phyloP scores from a whole-genome alignment of 768 basidiomycete genomes.

The Termitomyces sp. region DNA sequence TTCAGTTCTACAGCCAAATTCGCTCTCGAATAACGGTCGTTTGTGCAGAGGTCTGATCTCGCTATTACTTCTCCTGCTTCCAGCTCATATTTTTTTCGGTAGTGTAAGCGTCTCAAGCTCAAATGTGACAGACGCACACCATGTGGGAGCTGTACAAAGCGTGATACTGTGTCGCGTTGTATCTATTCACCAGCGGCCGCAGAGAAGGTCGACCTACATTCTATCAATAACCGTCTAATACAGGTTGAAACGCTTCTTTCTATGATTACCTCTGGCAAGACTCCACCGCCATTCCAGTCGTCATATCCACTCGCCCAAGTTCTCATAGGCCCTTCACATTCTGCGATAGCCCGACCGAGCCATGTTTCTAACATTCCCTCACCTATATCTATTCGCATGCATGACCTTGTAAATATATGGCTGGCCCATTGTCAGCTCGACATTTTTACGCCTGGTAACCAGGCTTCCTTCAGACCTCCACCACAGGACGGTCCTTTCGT shows the following conservation, averaged over 20 bases:
- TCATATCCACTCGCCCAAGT: constrained; percentile 25
- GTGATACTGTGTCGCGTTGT: constrained; percentile 67
- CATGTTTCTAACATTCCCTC: constrained; percentile 31
- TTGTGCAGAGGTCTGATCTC: constrained; percentile 59
- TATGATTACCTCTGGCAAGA: constrained; percentile 37
- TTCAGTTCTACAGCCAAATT: constrained; percentile 41
- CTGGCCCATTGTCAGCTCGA: constrained; percentile 44
- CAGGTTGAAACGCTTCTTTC: constrained; percentile 59
- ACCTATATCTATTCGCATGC: constrained; percentile 46
- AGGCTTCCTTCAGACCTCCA: background rate
- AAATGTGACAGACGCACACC: constrained; percentile 79
- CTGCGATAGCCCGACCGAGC: constrained; percentile 23
- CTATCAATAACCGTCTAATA: constrained; percentile 74
- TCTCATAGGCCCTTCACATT: constrained; percentile 8
- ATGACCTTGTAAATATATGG: constrained; percentile 59
- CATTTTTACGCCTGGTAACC: constrained; percentile 1
- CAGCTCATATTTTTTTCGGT: constrained; percentile 8
- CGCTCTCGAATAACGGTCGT: constrained; percentile 77
- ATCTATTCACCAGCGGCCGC: constrained; percentile 77
- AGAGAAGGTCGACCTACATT: constrained; percentile 85
- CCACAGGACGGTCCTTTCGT: constrained; percentile 13
- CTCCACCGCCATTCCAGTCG: constrained; percentile 29
- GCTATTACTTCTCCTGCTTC: background rate
- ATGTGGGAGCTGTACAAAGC: constrained; percentile 73
- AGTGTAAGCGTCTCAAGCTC: constrained; percentile 87